phyloP scores from a whole-genome alignment of 2,329 filamentous ascomycete species.

The Hypoxylon sp. region DNA sequence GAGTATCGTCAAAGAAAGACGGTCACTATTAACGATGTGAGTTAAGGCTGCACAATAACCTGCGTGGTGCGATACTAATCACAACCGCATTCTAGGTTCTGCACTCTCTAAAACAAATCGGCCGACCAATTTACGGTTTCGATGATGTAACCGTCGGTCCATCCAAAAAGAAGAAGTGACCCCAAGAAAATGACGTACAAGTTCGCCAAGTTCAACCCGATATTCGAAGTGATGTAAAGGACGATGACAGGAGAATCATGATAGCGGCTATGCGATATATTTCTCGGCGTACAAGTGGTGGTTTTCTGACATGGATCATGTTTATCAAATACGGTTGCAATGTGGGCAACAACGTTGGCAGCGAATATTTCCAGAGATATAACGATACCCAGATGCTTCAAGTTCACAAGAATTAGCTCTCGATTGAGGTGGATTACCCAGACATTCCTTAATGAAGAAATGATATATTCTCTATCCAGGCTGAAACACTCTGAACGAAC shows the following conservation, averaged over 20 bases:
- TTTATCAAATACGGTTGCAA: not conserved
- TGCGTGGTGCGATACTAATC: not conserved
- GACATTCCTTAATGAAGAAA: conserved; percentile 11
- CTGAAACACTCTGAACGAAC: conserved; percentile 34
- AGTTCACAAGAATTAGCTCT: conserved; percentile 3
- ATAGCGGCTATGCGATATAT: not conserved
- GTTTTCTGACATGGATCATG: not conserved
- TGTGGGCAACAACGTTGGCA: not conserved
- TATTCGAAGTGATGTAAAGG: not conserved
- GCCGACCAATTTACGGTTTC: conserved; percentile 72
- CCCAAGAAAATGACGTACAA: not conserved
- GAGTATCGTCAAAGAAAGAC: conserved; percentile 74
- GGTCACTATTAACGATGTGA: conserved; percentile 73
- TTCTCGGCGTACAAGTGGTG: not conserved
- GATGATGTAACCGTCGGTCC: conserved; percentile 56
- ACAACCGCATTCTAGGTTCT: conserved; percentile 64
- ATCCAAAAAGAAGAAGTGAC: conserved; percentile 3
- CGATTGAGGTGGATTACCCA: not conserved
- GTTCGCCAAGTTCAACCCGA: not conserved
- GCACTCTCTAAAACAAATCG: conserved; percentile 63
- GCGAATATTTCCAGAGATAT: not conserved
- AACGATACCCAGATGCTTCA: conserved; percentile 30
- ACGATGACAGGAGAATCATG: not conserved
- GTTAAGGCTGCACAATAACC: conserved; percentile 46
- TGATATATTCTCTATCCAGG: conserved; percentile 22